Evolutionary conservation across 306 rosid species (phyloP).

Genomic region (Citrullus mucosospermus): DNA sequence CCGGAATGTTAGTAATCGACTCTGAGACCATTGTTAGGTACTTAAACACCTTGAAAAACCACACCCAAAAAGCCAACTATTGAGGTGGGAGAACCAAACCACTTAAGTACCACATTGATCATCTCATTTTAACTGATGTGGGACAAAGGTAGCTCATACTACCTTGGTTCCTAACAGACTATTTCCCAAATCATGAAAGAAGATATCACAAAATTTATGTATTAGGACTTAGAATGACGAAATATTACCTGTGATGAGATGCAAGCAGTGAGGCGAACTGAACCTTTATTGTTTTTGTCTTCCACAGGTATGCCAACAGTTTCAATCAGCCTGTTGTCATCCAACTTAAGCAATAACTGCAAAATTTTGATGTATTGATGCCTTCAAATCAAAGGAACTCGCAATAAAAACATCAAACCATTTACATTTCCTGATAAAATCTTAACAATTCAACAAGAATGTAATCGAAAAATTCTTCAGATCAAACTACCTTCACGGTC

Average conservation of each 20-base stretch:
- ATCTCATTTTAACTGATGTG: too few species aligned
- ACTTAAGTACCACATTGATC: too few species aligned
- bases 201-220: not conserved
- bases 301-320: constrained; percentile 90
- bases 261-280: constrained; percentile 88
- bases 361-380: constrained; percentile 10
- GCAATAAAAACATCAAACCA: not conserved
- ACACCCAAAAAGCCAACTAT: too few species aligned
- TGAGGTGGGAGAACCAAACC: too few species aligned
- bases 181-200: not conserved
- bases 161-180: not conserved
- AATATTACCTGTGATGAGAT: constrained; percentile 75
- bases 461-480: not conserved
- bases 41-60: too few species aligned
- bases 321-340: constrained; percentile 83
- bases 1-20: too few species aligned
- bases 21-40: too few species aligned
- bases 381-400: not conserved
- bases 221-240: not conserved
- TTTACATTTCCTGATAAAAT: too few species aligned
- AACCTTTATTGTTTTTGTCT: constrained; percentile 35
- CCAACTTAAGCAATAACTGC: constrained; percentile 85
- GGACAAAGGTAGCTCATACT: too few species aligned
- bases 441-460: not conserved
- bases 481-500: constrained; percentile 57